Evolutionary conservation across 2,329 filamentous ascomycete species (phyloP).

Genomic region (Fusarium proliferatum): DNA sequence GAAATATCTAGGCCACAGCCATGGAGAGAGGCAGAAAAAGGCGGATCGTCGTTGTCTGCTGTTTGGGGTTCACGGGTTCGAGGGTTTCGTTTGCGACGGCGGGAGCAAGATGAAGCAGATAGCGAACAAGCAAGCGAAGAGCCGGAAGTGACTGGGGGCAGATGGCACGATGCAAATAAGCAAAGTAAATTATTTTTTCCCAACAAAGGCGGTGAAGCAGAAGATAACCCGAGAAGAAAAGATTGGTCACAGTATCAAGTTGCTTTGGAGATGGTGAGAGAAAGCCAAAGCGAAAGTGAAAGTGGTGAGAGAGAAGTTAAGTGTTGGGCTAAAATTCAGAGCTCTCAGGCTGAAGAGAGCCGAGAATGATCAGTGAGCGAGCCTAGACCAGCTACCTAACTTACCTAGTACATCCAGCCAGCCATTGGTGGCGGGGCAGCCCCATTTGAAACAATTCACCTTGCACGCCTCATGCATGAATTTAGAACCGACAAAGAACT

Average conservation of each 20-base stretch:
- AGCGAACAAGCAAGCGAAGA: constrained; percentile 14
- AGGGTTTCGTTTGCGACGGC: constrained; percentile 29
- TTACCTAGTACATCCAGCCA: neutral
- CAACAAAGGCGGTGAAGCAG: constrained; percentile 17
- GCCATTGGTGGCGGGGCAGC: constrained; percentile 26
- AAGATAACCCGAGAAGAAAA: constrained; percentile 1
- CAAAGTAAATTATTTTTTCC: constrained; percentile 6
- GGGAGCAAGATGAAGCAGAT: constrained; percentile 16
- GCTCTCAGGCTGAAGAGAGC: constrained; percentile 37
- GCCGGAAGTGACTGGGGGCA: neutral
- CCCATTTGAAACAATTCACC: constrained; percentile 30
- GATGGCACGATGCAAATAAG: constrained; percentile 3
- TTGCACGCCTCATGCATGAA: constrained; percentile 8
- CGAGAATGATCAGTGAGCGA: constrained; percentile 28
- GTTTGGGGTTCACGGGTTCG: constrained; percentile 18
- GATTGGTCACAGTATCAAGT: constrained; percentile 28
- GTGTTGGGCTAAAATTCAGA: constrained; percentile 42
- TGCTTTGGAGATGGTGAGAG: constrained; percentile 1
- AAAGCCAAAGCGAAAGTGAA: constrained; percentile 6
- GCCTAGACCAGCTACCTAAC: constrained; percentile 9
- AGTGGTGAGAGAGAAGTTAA: constrained; percentile 26
- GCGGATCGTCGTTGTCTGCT: constrained; percentile 13
- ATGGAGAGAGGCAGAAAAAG: constrained; percentile 23
- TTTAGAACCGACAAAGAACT: constrained; percentile 1
- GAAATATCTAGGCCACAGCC: constrained; percentile 28